Base-by-base conservation (phyloP, 2,329 filamentous ascomycete genomes). In the Tothia fuscella region DNA sequence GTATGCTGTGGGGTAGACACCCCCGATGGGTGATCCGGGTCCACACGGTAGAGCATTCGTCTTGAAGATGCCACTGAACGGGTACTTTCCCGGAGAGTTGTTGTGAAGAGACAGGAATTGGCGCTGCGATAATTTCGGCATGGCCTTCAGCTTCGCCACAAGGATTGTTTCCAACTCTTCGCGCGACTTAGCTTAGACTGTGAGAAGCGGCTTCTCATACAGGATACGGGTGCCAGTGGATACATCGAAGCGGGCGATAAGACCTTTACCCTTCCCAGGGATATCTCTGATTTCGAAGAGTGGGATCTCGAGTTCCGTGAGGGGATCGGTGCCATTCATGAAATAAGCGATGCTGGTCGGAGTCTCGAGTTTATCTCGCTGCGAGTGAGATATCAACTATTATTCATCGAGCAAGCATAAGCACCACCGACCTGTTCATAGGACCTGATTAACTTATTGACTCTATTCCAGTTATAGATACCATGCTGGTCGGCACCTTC, bases 41-140 rank as follows among this genome's bases (percentile, higher is more conserved):
- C 55, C 55, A 35, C 56, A 59, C 3, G 54, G 52, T 2, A 60
- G 46, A 29, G 51, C 55, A 43, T 62, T 62, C 5, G 56, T 60
- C 38, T 44, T 56, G 17, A 53, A 29, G 26, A 54, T 53, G 1
- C 51, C 50, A 13, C 30, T 41, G 37, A 60, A 53, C 1, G 53
- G 44, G 21, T 49, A 19, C 26, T 49, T 48, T 10, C 51, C 52
- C 0, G 54, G 50, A 35, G 45, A 57, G 39, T 54, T 59, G 46
- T 63, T 63, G 41, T 59, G 53, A 4, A 62, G 49, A 10, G 46
- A 46, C n/a, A 52, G 29, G 37, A 47, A 51, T n/a, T 47, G 48
- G 20, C 48, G 42, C 49, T 56, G 50, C 22, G 46, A 32, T 14
- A 17, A 30, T 28, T 49, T 52, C 24, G 47, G 25, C 17, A 56